A percentile compares a stretch with the other conserved stretches of the same genome.
phyloP scores from a whole-genome alignment of 2,329 filamentous ascomycete species.

The Aspergillus neoniger region DNA sequence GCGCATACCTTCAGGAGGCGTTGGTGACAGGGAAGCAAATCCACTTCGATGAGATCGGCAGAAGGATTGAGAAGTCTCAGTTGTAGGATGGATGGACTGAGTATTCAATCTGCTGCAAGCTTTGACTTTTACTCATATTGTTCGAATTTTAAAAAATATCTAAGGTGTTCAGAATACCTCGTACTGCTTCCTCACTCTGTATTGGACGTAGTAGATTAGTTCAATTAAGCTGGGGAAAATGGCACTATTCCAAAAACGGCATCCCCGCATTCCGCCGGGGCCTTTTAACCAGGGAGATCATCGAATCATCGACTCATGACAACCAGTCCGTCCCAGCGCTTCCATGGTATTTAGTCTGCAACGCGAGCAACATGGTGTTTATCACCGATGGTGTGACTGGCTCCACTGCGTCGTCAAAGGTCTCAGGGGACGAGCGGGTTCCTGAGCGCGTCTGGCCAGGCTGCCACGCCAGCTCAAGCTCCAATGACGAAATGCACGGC shows the following conservation, averaged over 20 bases:
- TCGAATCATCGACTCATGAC: not conserved
- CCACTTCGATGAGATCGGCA: constrained; percentile 58
- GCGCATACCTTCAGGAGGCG: constrained; percentile 57
- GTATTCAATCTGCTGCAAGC: too few species aligned
- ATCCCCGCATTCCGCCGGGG: not conserved
- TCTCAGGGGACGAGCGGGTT: not conserved
- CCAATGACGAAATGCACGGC: constrained; percentile 3
- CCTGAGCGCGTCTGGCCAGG: not conserved
- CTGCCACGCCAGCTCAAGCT: not conserved
- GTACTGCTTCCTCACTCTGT: too few species aligned
- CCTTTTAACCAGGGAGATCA: not conserved
- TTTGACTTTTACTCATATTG: too few species aligned
- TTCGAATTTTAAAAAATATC: too few species aligned
- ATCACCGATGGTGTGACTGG: not conserved
- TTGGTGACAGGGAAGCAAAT: constrained; percentile 58
- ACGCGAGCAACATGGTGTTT: not conserved
- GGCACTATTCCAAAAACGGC: not conserved
- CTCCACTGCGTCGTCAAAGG: not conserved
- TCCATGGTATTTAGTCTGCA: not conserved
- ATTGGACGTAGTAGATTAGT: too few species aligned
- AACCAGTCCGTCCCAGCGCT: not conserved
- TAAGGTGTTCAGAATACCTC: too few species aligned
- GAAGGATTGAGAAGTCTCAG: constrained; percentile 42
- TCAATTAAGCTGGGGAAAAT: not conserved
- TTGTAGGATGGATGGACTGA: constrained; percentile 19